Percentiles rank a stretch among this genome's conserved stretches.
phyloP scores from a whole-genome alignment of 2,329 filamentous ascomycete genomes.

The Elsinoe australis region DNA sequence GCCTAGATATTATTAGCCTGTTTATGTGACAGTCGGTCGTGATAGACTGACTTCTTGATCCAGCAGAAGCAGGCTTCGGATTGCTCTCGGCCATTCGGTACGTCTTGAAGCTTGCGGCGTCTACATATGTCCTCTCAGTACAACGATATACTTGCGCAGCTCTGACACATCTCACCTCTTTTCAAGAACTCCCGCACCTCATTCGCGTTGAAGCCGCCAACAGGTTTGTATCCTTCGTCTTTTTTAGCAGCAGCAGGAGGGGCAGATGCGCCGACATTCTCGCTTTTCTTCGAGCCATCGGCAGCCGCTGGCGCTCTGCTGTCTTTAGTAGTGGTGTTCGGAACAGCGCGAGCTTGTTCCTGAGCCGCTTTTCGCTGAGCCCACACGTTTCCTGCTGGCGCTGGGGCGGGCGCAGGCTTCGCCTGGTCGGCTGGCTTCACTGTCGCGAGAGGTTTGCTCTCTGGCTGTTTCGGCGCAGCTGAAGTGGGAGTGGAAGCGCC shows the following conservation, averaged over 20 bases:
- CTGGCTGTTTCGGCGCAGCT: not conserved
- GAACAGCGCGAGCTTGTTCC: conserved; percentile 1
- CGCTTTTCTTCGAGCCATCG: not conserved
- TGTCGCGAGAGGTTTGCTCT: conserved; percentile 13
- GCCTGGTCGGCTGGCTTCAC: conserved; percentile 12
- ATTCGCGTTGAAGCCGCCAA: not conserved
- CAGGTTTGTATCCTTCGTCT: conserved; percentile 4
- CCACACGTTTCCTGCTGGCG: conserved; percentile 12
- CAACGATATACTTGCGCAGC: too few relatives aligned
- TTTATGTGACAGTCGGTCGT: not conserved
- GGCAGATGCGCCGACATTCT: not conserved
- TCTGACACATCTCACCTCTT: too few relatives aligned
- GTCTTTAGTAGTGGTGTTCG: not conserved
- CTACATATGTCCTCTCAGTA: not conserved
- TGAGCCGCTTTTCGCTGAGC: conserved; percentile 12
- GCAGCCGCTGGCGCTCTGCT: not conserved
- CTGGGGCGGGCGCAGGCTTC: not conserved
- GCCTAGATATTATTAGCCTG: not conserved
- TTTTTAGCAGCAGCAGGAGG: not conserved
- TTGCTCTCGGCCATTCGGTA: conserved; percentile 8
- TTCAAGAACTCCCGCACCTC: conserved; percentile 7
- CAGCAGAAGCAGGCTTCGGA: conserved; percentile 8
- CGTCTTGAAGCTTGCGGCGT: not conserved
- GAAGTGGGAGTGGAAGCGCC: conserved; percentile 8
- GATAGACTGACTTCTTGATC: conserved; percentile 1